These are phyloP conservation scores for Suillus variegatus DNA, from an alignment of 768 basidiomycete species.

Conservation along the genomic window DNA sequence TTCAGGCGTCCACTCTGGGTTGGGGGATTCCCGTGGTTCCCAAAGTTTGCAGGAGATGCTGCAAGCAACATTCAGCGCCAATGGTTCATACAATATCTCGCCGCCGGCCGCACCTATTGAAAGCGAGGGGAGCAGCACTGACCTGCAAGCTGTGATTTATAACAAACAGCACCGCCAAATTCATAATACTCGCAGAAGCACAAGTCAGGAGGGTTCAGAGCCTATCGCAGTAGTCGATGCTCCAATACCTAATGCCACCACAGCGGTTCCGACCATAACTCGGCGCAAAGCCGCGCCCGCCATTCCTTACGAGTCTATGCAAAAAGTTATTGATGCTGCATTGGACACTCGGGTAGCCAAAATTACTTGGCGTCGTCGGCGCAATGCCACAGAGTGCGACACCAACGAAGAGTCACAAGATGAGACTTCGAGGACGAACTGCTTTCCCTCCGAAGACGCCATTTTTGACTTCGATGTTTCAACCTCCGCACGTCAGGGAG, in stretches of 20 bases:
- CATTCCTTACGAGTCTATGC: conserved; percentile 3
- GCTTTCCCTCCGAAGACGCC: background rate
- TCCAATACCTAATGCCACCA: background rate
- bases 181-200: background rate
- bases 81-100: background rate
- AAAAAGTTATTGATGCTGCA: conserved; percentile 4
- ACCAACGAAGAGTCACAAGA: background rate
- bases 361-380: background rate
- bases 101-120: background rate
- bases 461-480: background rate
- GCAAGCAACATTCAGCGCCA: background rate
- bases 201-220: background rate
- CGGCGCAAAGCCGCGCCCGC: background rate
- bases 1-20: too few species aligned
- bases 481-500: background rate
- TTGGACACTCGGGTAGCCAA: conserved; percentile 8
- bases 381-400: background rate
- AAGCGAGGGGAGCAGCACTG: background rate
- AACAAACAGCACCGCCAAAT: background rate
- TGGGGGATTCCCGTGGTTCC: background rate
- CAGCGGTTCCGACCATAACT: background rate
- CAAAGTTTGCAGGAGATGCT: background rate
- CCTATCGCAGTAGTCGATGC: too few species aligned
- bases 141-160: background rate
- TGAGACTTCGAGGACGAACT: background rate